These are phyloP conservation scores for Chrysophaeum taylorii DNA, from an alignment of 352 stramenopile species.

Conservation along the genomic window DNA sequence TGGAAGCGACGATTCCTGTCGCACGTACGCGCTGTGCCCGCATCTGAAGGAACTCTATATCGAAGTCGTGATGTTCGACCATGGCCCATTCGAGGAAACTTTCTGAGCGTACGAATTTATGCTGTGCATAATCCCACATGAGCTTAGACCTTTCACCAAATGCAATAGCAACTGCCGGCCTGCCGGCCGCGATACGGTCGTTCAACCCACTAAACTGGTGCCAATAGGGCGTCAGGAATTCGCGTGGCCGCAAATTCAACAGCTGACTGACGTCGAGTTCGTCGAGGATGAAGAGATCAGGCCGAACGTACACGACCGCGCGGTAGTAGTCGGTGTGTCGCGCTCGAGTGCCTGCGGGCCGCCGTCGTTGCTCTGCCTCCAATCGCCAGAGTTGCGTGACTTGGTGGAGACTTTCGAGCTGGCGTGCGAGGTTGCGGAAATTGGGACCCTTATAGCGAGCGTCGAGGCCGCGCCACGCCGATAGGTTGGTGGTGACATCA, in stretches of 20 bases:
- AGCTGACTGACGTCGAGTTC: background rate
- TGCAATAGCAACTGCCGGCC: background rate
- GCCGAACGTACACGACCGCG: background rate
- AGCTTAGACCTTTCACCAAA: background rate
- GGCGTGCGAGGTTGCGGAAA: background rate
- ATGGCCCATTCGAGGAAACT: background rate
- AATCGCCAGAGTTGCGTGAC: background rate
- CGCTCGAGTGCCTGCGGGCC: no score
- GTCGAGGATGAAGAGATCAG: slow-evolving; percentile 5
- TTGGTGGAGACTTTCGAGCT: background rate
- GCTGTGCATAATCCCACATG: background rate
- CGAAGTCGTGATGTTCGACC: background rate
- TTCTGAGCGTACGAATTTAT: background rate
- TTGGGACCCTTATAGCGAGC: background rate
- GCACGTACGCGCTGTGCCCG: slow-evolving; percentile 1
- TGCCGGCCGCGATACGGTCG: background rate
- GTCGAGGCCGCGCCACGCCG: background rate
- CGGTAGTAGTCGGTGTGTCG: background rate
- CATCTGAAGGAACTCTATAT: background rate
- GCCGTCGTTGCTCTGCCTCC: no score
- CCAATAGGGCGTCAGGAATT: background rate
- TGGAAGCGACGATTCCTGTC: background rate
- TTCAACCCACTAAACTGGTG: background rate
- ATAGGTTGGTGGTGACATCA: background rate
- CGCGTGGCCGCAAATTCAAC: background rate